Percentiles rank a stretch among this genome's conserved stretches.
Evolutionary conservation across 2,329 filamentous ascomycete species (phyloP).

Genomic region (Gyromitra esculenta): DNA sequence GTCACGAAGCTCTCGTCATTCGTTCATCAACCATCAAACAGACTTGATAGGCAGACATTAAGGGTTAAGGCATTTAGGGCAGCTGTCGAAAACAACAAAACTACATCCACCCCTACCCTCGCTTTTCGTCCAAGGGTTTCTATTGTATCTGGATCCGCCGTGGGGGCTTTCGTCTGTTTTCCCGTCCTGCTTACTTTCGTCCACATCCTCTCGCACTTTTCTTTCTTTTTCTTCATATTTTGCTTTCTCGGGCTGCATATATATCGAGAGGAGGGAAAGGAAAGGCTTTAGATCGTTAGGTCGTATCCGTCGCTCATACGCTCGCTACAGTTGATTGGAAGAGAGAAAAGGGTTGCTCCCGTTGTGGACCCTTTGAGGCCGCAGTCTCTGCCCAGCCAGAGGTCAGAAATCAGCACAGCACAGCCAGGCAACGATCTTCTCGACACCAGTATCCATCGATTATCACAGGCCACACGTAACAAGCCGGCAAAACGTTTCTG

Average conservation of each 20-base stretch:
- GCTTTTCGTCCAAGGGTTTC: constrained; percentile 15
- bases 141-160: constrained; percentile 13
- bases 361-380: constrained; percentile 24
- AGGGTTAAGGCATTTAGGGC: neutral
- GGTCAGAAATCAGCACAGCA: constrained; percentile 26
- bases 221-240: constrained; percentile 27
- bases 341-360: constrained; percentile 1
- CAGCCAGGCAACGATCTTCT: constrained; percentile 34
- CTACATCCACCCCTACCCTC: neutral
- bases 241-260: constrained; percentile 32
- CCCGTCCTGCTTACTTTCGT: constrained; percentile 16
- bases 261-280: constrained; percentile 20
- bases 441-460: constrained; percentile 17
- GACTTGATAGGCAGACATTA: neutral
- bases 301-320: constrained; percentile 35
- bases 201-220: constrained; percentile 33
- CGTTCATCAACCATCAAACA: constrained; percentile 13
- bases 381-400: constrained; percentile 22
- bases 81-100: neutral
- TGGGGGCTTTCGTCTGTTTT: constrained; percentile 26
- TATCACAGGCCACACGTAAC: constrained; percentile 36
- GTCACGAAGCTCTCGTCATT: constrained; percentile 31
- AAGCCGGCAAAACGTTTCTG: constrained; percentile 21
- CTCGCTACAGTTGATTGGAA: constrained; percentile 26
- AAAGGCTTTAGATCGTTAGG: constrained; percentile 16